A percentile compares a stretch with the other conserved stretches of the same genome.
Evolutionary conservation across 1,284 basidiomycete species (phyloP).

Genomic region (Sporisorium reilianum): DNA sequence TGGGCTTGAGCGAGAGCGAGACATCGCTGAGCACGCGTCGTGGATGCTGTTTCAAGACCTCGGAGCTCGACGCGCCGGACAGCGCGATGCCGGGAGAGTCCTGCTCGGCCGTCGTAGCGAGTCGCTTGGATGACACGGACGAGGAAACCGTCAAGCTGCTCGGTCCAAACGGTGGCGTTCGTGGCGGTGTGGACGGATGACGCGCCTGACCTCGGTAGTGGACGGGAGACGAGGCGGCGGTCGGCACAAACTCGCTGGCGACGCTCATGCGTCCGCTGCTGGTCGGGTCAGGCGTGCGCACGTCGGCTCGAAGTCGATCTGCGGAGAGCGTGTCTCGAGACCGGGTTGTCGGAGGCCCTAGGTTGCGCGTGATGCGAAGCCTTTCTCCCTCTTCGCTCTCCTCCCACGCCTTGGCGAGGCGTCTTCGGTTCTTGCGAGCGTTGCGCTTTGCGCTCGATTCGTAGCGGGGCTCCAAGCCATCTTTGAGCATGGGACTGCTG

Average conservation of each 20-base stretch:
- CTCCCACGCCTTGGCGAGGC: slow-evolving; percentile 64
- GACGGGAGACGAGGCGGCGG: slow-evolving; percentile 34
- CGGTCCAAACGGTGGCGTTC: slow-evolving; percentile 37
- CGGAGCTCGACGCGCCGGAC: slow-evolving; percentile 12
- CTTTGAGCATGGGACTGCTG: slow-evolving; percentile 56
- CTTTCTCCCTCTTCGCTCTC: slow-evolving; percentile 60
- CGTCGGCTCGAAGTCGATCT: slow-evolving; percentile 9
- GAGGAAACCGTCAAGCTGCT: slow-evolving; percentile 39
- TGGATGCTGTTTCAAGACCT: slow-evolving; percentile 24
- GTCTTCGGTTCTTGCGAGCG: slow-evolving; percentile 53
- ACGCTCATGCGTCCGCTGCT: slow-evolving; percentile 45
- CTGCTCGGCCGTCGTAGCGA: slow-evolving; percentile 7
- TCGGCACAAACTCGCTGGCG: slow-evolving; percentile 40
- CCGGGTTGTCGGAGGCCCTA: slow-evolving; percentile 16
- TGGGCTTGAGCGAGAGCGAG: slow-evolving; percentile 50
- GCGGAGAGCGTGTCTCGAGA: slow-evolving; percentile 13
- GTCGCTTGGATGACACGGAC: slow-evolving; percentile 29
- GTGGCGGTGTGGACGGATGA: slow-evolving; percentile 45
- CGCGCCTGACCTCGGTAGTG: slow-evolving; percentile 39
- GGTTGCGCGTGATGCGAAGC: slow-evolving; percentile 37
- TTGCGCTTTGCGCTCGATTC: slow-evolving; percentile 47
- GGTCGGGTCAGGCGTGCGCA: slow-evolving; percentile 36
- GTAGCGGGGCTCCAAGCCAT: slow-evolving; percentile 39
- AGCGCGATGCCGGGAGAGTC: slow-evolving; percentile 22
- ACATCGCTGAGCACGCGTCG: slow-evolving; percentile 58